These are phyloP conservation scores for Simmondsia chinensis DNA, from an alignment of 148 eudicot species.

Conservation along the genomic window DNA sequence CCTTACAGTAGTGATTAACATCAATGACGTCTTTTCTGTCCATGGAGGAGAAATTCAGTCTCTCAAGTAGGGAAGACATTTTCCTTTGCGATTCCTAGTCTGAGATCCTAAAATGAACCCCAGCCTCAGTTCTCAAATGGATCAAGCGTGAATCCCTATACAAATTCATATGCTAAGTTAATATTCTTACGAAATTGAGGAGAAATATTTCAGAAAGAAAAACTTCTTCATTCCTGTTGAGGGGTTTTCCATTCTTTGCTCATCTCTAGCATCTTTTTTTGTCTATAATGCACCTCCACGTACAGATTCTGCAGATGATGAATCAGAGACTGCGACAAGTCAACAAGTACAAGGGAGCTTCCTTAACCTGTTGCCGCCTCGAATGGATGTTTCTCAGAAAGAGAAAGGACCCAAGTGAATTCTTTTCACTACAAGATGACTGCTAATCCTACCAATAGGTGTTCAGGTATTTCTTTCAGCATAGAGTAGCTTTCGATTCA, in stretches of 20 bases:
- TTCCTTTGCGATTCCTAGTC: too few species aligned
- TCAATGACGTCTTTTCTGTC: too few species aligned
- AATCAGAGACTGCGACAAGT: conserved; percentile 31
- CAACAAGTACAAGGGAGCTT: conserved; percentile 72
- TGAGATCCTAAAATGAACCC: too few species aligned
- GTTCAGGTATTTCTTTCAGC: conserved; percentile 16
- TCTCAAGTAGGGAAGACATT: too few species aligned
- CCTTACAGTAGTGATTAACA: too few species aligned
- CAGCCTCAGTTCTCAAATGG: too few species aligned
- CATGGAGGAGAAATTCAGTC: too few species aligned
- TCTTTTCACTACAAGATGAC: conserved; percentile 2
- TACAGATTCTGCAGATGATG: conserved; percentile 39
- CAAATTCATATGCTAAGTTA: too few species aligned
- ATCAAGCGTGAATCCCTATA: too few species aligned
- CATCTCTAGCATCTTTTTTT: neutral
- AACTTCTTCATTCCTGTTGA: conserved; percentile 1
- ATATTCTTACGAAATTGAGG: too few species aligned
- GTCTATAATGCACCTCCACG: neutral
- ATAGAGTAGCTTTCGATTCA: conserved; percentile 7
- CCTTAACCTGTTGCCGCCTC: conserved; percentile 64
- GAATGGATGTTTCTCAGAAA: conserved; percentile 36
- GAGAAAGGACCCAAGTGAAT: conserved; percentile 24
- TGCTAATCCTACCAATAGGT: conserved; percentile 6
- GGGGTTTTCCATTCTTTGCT: neutral
- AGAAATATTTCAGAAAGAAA: too few species aligned